Conservation (phyloP, 2,329 filamentous ascomycete genomes). For the Neofusicoccum ribis region DNA sequence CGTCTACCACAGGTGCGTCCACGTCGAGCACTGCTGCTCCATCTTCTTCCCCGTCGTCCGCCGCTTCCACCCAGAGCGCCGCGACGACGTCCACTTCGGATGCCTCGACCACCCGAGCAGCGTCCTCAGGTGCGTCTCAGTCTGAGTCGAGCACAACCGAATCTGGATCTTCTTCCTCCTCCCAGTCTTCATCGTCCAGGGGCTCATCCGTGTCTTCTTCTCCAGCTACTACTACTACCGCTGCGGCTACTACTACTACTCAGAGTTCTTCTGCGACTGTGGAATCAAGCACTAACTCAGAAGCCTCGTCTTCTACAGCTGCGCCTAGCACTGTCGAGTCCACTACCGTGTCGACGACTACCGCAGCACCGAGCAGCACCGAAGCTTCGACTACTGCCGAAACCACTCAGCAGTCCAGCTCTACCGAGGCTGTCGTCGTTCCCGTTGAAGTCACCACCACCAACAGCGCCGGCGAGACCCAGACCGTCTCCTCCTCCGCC, state of each 20-base stretch:
- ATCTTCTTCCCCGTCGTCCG: conserved; percentile 7
- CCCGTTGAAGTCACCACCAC: conserved; percentile 42
- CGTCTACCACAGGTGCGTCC: conserved; percentile 20
- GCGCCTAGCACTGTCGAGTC: conserved; percentile 12
- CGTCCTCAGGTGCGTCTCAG: conserved; percentile 13
- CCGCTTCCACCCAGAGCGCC: not conserved
- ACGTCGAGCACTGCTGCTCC: conserved; percentile 13
- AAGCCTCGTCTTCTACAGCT: conserved; percentile 11
- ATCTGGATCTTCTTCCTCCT: conserved; percentile 19
- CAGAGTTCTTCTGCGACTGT: conserved; percentile 5
- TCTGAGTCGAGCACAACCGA: conserved; percentile 18
- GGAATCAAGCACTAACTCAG: conserved; percentile 13
- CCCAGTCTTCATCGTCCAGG: conserved; percentile 8
- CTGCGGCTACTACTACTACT: conserved; percentile 29
- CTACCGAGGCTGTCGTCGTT: conserved; percentile 37
- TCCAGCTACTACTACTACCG: conserved; percentile 22
- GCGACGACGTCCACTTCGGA: conserved; percentile 10
- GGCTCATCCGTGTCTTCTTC: conserved; percentile 19
- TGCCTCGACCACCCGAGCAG: conserved; percentile 1
- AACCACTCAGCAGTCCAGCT: not conserved
- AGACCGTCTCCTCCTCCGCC: conserved; percentile 40
- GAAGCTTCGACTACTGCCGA: not conserved
- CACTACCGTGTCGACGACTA: conserved; percentile 1
- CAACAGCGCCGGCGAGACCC: conserved; percentile 35
- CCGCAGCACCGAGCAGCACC: conserved; percentile 4